These are phyloP conservation scores for Tuber brumale DNA, from an alignment of 495 filamentous ascomycete genomes.

Conservation along the genomic window DNA sequence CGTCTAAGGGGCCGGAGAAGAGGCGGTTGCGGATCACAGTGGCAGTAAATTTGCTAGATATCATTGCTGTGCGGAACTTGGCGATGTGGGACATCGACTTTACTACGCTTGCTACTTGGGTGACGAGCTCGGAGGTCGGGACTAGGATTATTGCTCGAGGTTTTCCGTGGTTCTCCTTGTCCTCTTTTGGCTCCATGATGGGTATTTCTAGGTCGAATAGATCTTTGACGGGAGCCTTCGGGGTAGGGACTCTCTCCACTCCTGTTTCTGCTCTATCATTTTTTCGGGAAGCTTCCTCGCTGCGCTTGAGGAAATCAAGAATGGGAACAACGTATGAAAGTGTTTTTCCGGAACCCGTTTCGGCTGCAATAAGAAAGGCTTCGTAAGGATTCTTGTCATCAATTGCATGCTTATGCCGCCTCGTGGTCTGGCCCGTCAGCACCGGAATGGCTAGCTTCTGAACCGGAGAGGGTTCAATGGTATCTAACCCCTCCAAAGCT, in stretches of 20 bases:
- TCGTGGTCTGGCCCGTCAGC: constrained; percentile 51
- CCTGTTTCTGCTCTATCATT: constrained; percentile 53
- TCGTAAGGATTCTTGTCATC: constrained; percentile 40
- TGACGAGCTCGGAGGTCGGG: constrained; percentile 90
- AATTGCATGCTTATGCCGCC: constrained; percentile 12
- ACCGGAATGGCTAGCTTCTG: constrained; percentile 81
- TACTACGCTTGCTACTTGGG: constrained; percentile 69
- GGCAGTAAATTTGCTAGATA: constrained; percentile 67
- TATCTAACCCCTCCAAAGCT: constrained; percentile 62
- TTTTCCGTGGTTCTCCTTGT: constrained; percentile 57
- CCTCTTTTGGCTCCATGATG: constrained; percentile 48
- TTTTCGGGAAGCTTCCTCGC: constrained; percentile 49
- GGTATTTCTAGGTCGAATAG: constrained; percentile 50
- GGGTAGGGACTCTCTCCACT: constrained; percentile 47
- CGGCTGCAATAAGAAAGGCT: constrained; percentile 83
- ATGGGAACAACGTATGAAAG: constrained; percentile 80
- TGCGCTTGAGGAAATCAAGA: constrained; percentile 73
- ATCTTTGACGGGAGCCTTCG: constrained; percentile 48
- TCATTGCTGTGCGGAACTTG: constrained; percentile 71
- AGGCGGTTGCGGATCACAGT: constrained; percentile 79
- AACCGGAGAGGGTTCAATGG: constrained; percentile 74
- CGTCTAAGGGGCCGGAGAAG: constrained; percentile 70
- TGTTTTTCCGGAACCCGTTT: constrained; percentile 96
- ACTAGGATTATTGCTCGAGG: constrained; percentile 80
- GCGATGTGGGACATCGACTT: constrained; percentile 74